Base-by-base conservation (phyloP, 129 eudicot species). In the Apium graveolens region DNA sequence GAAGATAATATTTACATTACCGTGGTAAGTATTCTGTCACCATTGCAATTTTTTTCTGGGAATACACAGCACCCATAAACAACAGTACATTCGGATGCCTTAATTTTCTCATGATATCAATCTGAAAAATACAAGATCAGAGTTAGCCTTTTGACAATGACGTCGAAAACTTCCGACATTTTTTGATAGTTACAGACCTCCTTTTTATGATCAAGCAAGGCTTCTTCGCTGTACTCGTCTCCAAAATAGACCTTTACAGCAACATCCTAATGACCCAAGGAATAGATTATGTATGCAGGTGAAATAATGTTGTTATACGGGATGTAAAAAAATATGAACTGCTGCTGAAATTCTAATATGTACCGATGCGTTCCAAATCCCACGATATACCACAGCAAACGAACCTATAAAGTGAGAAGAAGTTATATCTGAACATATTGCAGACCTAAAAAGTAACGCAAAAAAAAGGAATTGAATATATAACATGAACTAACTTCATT, bases 361-460 rank as follows among this genome's bases (percentile, higher is more conserved):
- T 88, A 93, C 97, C 73, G 97, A 91, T 86, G 93, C 90, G 82
- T 89, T 91, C 98, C 98, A 93, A 77, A 93, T 69, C 81, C 97
- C 98, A 79, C 86, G 97, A 78, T 93, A 91, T 71, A 93, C 98
- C 79, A 88, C 84, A 53, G 96, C 97, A 81, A 73, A 91, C 75
- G 97, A 88, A 75, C 98, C 98, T 93, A 89, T 49, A 86, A 85
- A 68, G 72, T 44, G 7, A 71, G 38, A 65, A 62, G 27, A 76
- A 24, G 44, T 57, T 3, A n/a, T 12, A 44, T 74, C 17, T 81
- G 37, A 75, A 41, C 55, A 82, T 70, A 62, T 42, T 2, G 34
- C 77, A 10, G 63, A 75, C 68, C 76, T 70, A 11, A 21, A 29
- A 46, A 41, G 24, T 60, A 43, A n/a, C n/a, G n/a, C n/a, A n/a